A percentile compares a stretch with the other conserved stretches of the same genome.
Conservation (phyloP, 371 early-diverging fungal genomes). For the Mycotypha africana region DNA sequence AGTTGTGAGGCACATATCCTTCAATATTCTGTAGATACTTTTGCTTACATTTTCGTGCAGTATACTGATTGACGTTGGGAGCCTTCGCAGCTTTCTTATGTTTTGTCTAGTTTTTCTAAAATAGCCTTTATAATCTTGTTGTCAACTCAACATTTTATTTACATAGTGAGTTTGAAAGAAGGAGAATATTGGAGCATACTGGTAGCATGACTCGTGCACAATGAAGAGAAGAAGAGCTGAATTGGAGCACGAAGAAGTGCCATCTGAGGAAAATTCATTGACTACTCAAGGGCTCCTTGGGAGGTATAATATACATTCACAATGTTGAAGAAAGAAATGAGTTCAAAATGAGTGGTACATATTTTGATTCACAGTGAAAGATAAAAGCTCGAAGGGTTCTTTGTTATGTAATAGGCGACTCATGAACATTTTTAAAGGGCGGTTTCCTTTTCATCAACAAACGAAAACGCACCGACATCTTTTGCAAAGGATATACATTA, state of each 20-base stretch:
- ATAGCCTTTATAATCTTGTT: not conserved
- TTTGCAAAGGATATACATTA: constrained; percentile 3
- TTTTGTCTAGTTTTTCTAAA: not conserved
- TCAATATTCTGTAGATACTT: constrained; percentile 7
- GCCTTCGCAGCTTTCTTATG: constrained; percentile 7
- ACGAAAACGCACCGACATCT: not conserved
- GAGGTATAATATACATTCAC: too few species aligned
- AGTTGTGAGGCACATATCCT: constrained; percentile 7
- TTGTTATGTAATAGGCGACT: not conserved
- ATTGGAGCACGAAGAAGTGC: not conserved
- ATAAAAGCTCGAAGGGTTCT: constrained; percentile 1
- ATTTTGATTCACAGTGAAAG: too few species aligned
- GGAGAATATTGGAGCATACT: constrained; percentile 2
- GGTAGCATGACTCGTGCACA: not conserved
- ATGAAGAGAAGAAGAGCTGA: not conserved
- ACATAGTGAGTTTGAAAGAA: not conserved
- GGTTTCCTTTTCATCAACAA: constrained; percentile 1
- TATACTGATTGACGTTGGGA: constrained; percentile 9
- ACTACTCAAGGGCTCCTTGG: too few species aligned
- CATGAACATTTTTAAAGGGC: not conserved
- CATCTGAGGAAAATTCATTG: not conserved
- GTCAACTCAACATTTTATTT: not conserved
- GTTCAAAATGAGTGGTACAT: too few species aligned
- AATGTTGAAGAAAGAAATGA: too few species aligned
- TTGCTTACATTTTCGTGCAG: constrained; percentile 10